Evolutionary conservation across 257 asterid species (phyloP).

Genomic region (Solanum clarkiae): DNA sequence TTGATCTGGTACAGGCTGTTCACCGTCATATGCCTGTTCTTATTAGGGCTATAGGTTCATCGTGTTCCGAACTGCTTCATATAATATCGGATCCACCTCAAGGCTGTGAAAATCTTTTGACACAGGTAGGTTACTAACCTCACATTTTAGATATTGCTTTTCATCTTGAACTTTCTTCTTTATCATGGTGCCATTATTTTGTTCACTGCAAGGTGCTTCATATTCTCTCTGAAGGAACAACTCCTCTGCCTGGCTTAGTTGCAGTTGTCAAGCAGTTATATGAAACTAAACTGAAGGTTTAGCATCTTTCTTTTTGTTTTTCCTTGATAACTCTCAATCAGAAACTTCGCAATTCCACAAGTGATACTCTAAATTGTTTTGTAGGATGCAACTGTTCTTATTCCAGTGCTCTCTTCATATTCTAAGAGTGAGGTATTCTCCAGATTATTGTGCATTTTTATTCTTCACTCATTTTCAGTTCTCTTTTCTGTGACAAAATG

Average conservation of each 20-base stretch:
- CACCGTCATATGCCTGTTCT: slow-evolving; percentile 83
- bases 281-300: slow-evolving; percentile 81
- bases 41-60: slow-evolving; percentile 58
- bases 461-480: background rate
- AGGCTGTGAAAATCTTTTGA: slow-evolving; percentile 82
- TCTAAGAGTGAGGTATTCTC: slow-evolving; percentile 74
- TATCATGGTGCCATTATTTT: slow-evolving; percentile 9
- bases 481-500: background rate
- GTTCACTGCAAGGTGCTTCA: slow-evolving; percentile 54
- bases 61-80: slow-evolving; percentile 60
- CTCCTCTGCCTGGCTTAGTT: slow-evolving; percentile 69
- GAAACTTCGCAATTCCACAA: background rate
- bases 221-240: slow-evolving; percentile 69
- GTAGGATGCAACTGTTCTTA: slow-evolving; percentile 95
- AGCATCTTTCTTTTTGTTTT: background rate
- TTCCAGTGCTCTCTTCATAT: slow-evolving; percentile 80
- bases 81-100: slow-evolving; percentile 82
- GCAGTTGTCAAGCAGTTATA: slow-evolving; percentile 69
- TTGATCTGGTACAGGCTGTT: slow-evolving; percentile 50
- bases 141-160: background rate
- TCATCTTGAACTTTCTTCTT: slow-evolving; percentile 10
- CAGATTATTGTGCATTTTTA: background rate
- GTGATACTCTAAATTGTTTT: slow-evolving; percentile 8
- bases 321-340: background rate
- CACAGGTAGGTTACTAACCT: slow-evolving; percentile 41